Percentiles rank a stretch among this genome's conserved stretches.
These are phyloP conservation scores for Aspergillus ibericus DNA, from an alignment of 2,329 filamentous ascomycete genomes.

Conservation along the genomic window DNA sequence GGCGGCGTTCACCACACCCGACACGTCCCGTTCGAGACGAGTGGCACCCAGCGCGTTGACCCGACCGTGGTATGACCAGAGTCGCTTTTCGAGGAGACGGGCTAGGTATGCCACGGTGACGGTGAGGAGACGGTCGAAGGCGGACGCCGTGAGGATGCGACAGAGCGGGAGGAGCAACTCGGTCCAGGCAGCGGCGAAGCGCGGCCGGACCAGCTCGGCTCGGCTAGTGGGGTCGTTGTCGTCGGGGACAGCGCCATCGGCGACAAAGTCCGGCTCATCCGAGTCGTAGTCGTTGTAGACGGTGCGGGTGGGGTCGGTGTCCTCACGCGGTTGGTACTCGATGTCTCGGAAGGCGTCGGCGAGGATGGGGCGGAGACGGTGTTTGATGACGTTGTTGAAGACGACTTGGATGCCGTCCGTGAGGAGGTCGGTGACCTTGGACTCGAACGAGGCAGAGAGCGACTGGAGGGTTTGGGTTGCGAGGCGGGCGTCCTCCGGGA, in stretches of 20 bases:
- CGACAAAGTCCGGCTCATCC: constrained; percentile 32
- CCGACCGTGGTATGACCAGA: constrained; percentile 76
- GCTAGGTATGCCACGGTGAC: constrained; percentile 73
- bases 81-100: constrained; percentile 79
- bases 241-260: constrained; percentile 26
- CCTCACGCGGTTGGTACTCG: constrained; percentile 73
- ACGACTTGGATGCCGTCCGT: constrained; percentile 81
- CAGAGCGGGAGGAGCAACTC: constrained; percentile 80
- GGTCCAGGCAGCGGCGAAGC: constrained; percentile 85
- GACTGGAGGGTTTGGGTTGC: constrained; percentile 68
- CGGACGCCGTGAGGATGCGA: constrained; percentile 75
- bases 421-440: constrained; percentile 78
- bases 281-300: constrained; percentile 49
- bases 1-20: constrained; percentile 63
- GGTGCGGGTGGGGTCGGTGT: constrained; percentile 35
- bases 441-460: constrained; percentile 70
- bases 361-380: constrained; percentile 78
- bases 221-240: constrained; percentile 39
- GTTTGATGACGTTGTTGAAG: constrained; percentile 83
- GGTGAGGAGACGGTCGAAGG: constrained; percentile 74
- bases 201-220: constrained; percentile 68
- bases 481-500: constrained; percentile 70
- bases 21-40: constrained; percentile 79
- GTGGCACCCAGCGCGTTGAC: constrained; percentile 81
- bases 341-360: constrained; percentile 87